phyloP scores from a whole-genome alignment of 2,329 filamentous ascomycete species.

The Ascocoryne sarcoides region DNA sequence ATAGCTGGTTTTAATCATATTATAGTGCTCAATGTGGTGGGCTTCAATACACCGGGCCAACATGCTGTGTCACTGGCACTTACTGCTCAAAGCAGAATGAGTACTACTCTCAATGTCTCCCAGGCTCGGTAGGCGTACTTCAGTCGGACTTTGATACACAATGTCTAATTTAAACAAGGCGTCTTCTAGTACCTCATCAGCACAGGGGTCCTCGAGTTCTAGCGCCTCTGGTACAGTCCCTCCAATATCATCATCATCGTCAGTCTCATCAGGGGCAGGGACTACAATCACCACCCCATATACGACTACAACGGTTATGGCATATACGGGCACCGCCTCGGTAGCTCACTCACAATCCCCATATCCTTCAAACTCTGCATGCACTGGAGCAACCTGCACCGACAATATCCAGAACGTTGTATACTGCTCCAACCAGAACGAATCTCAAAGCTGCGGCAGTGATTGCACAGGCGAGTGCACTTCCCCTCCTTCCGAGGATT shows the following conservation, averaged over 20 bases:
- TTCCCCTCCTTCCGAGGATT: conserved; percentile 5
- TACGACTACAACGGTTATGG: neutral
- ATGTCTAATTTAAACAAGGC: too few relatives aligned
- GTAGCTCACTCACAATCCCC: conserved; percentile 3
- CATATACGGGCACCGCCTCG: neutral
- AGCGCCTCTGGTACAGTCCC: neutral
- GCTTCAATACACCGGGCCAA: conserved; percentile 6
- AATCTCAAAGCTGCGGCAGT: conserved; percentile 6
- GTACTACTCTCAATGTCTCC: conserved; percentile 14
- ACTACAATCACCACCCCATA: neutral
- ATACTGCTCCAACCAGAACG: conserved; percentile 5
- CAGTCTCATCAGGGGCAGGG: too few relatives aligned
- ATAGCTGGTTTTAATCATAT: too few relatives aligned
- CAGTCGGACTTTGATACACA: neutral
- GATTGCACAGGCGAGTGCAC: conserved; percentile 3
- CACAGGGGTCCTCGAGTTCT: neutral
- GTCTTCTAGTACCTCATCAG: too few relatives aligned
- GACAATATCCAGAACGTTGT: conserved; percentile 9
- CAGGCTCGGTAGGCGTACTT: conserved; percentile 5
- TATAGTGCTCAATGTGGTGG: conserved; percentile 6
- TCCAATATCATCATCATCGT: neutral
- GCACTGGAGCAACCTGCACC: conserved; percentile 5
- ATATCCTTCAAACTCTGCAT: conserved; percentile 5
- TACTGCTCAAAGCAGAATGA: conserved; percentile 11
- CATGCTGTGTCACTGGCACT: conserved; percentile 11